Percentiles rank a stretch among this genome's conserved stretches.
These are phyloP conservation scores for Psilocybe cubensis DNA, from an alignment of 768 basidiomycete genomes.

Conservation along the genomic window DNA sequence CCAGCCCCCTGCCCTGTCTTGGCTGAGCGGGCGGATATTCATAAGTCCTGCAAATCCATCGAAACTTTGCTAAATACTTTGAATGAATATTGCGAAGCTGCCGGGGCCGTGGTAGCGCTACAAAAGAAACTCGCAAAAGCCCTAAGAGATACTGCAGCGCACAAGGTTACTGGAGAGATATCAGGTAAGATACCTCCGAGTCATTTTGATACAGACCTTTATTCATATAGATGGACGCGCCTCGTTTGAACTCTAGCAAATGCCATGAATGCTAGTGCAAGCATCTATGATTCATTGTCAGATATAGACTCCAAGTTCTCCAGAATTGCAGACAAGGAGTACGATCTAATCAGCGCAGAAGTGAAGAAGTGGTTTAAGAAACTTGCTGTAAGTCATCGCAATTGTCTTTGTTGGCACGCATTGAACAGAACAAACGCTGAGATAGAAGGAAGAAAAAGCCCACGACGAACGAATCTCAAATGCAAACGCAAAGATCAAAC, in stretches of 20 bases:
- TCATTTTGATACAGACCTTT: too few species aligned
- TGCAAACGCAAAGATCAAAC: conserved; percentile 75
- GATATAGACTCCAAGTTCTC: conserved; percentile 78
- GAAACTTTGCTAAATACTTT: conserved; percentile 68
- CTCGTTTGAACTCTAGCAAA: conserved; percentile 54
- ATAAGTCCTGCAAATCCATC: conserved; percentile 80
- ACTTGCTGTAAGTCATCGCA: conserved; percentile 58
- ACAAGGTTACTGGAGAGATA: conserved; percentile 63
- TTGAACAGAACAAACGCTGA: neutral
- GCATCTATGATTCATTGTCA: conserved; percentile 68
- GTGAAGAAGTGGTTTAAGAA: conserved; percentile 90
- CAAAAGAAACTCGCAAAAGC: conserved; percentile 81
- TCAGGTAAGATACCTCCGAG: conserved; percentile 71
- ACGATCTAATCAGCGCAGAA: conserved; percentile 62
- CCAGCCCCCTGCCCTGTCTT: conserved; percentile 21
- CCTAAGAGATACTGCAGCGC: conserved; percentile 62
- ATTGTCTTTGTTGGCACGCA: neutral
- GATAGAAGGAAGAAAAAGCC: conserved; percentile 77
- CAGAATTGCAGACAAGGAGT: conserved; percentile 77
- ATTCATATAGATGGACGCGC: conserved; percentile 12
- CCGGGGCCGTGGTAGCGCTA: conserved; percentile 57
- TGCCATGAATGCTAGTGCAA: conserved; percentile 65
- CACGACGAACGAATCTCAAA: conserved; percentile 73
- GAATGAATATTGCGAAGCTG: conserved; percentile 78
- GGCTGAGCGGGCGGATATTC: conserved; percentile 71